Evolutionary conservation across 116 monocot genomes (phyloP), one percentile per base, ranked within the genome.

Genomic region (Posidonia oceanica): DNA sequence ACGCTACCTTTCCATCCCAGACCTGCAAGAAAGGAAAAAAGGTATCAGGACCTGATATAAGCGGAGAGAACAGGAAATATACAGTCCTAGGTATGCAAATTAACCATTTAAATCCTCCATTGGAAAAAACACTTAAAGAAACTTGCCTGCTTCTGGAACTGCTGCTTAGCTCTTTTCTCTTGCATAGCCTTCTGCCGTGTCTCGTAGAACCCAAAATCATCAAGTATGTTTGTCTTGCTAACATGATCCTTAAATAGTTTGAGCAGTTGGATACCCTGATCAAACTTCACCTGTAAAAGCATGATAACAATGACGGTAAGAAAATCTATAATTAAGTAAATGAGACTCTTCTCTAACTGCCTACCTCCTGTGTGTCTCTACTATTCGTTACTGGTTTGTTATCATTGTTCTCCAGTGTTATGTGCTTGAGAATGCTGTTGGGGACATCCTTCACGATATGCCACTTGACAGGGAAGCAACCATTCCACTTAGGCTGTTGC

Each of bases 371-470:
- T 52, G 98, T 92, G 61, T 98, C 98, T 64, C 98, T 87, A 70
- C 98, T 90, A 70, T 98, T 92, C 13, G 98, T 98, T 39, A 98
- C 98, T 3, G 98, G 98, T 61, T 98, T 98, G 83, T 98, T 98
- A 41, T 98, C 98, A 76, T 98, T 98, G 79, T 91, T 98, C 70
- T 93, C 85, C 11, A 98, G 73, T 38, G 79, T 93, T 12, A 98
- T 93, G 76, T 90, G 90, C 68, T 86, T 89, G 18, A 98, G 82
- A 20, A 86, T 63, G 69, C 66, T 86, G 69, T 98, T 98, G 22
- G 93, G 98, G 12, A 98, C 86, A 83, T 98, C 98, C 75, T 98
- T 98, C 10, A 98, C 85, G 63, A 98, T 82, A 21, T 98, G 98
- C 98, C 98, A 98, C 81, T 86, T 98, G 42, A 98, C 90, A 74